These are phyloP conservation scores for Pythium brassicae DNA, from an alignment of 352 stramenopile genomes.

Conservation along the genomic window DNA sequence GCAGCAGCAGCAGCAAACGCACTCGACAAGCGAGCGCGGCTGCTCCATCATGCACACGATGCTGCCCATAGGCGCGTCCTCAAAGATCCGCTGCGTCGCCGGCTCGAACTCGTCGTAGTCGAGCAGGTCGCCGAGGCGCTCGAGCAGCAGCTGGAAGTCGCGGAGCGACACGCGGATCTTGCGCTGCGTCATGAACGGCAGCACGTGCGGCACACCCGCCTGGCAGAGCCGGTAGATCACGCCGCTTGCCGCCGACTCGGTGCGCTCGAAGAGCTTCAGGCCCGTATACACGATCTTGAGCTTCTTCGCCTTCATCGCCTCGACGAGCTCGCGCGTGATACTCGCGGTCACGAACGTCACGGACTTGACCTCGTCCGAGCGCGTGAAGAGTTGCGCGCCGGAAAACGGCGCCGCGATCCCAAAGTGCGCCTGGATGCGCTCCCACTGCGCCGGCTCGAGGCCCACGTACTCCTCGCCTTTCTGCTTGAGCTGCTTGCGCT, in stretches of 20 bases:
- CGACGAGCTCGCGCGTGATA: slow-evolving; percentile 75
- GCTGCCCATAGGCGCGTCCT: slow-evolving; percentile 63
- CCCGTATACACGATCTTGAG: slow-evolving; percentile 90
- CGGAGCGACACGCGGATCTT: slow-evolving; percentile 54
- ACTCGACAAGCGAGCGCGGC: slow-evolving; percentile 65
- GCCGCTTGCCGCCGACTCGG: slow-evolving; percentile 57
- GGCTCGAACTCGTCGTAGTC: slow-evolving; percentile 82
- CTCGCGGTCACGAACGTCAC: slow-evolving; percentile 84
- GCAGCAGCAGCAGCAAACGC: slow-evolving; percentile 20
- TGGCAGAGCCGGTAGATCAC: slow-evolving; percentile 89
- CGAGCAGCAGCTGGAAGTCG: slow-evolving; percentile 85
- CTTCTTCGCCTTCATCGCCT: slow-evolving; percentile 84
- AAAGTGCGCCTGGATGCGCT: slow-evolving; percentile 75
- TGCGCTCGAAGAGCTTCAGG: slow-evolving; percentile 91
- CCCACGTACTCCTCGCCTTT: slow-evolving; percentile 73
- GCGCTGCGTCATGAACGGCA: slow-evolving; percentile 75
- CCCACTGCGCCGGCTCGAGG: slow-evolving; percentile 54
- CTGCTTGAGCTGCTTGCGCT: slow-evolving; percentile 42
- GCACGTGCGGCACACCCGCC: slow-evolving; percentile 76
- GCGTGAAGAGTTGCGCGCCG: slow-evolving; percentile 76
- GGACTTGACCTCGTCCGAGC: slow-evolving; percentile 82
- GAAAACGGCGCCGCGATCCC: slow-evolving; percentile 65
- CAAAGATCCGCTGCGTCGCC: slow-evolving; percentile 39
- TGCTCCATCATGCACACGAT: slow-evolving; percentile 69
- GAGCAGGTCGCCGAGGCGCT: slow-evolving; percentile 75